Evolutionary conservation across 2,329 filamentous ascomycete genomes (phyloP).

Genomic region (Colletotrichum coccodes): DNA sequence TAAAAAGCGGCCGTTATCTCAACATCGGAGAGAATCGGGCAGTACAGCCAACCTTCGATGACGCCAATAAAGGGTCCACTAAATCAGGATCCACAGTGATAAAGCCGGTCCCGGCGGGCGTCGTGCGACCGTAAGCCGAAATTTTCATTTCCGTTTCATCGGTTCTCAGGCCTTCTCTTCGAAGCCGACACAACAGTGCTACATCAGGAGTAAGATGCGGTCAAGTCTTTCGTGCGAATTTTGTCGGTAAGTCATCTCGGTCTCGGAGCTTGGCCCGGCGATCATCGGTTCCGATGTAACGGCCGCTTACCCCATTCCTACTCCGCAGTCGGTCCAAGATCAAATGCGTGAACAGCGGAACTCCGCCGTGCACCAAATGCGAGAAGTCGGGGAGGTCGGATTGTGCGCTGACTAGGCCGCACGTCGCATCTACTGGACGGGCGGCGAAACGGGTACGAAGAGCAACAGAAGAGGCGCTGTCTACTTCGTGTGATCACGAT

Average conservation of each 20-base stretch:
- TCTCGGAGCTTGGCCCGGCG: not conserved
- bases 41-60: not conserved
- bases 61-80: not conserved
- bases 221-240: conserved; percentile 47
- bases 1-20: not conserved
- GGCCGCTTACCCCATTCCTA: conserved; percentile 10
- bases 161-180: conserved; percentile 4
- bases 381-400: conserved; percentile 37
- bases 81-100: conserved; percentile 7
- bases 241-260: conserved; percentile 40
- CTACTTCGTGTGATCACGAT: not conserved
- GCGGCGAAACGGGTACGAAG: conserved; percentile 9
- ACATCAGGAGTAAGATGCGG: conserved; percentile 37
- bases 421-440: conserved; percentile 18
- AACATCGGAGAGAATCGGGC: conserved; percentile 9
- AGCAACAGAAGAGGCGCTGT: conserved; percentile 13
- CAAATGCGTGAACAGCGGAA: conserved; percentile 46
- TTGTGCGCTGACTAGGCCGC: conserved; percentile 41
- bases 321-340: conserved; percentile 44
- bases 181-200: conserved; percentile 6
- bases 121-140: conserved; percentile 17
- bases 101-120: conserved; percentile 6
- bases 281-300: not conserved
- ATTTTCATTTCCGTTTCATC: conserved; percentile 7
- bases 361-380: conserved; percentile 44